Evolutionary conservation across 2,329 filamentous ascomycete species (phyloP).

Genomic region (Fusarium ambrosium): DNA sequence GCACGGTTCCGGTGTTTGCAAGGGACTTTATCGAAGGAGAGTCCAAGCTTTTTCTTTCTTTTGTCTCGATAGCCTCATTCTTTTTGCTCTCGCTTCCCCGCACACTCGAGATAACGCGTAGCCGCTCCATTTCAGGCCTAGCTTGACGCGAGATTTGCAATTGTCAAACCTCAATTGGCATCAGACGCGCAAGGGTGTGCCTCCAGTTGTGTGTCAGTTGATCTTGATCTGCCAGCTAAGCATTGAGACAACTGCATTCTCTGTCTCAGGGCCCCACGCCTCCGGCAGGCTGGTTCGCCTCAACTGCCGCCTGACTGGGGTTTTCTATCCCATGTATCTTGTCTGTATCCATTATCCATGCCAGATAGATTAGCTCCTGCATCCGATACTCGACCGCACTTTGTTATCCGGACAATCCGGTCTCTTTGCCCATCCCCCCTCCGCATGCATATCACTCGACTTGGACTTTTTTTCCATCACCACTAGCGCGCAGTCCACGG

Average conservation of each 20-base stretch:
- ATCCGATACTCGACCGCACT: neutral
- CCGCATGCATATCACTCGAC: neutral
- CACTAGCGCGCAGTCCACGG: conserved; percentile 9
- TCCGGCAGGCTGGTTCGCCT: neutral
- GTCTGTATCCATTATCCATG: neutral
- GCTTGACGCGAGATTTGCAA: conserved; percentile 41
- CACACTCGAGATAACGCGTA: conserved; percentile 33
- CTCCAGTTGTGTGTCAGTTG: neutral
- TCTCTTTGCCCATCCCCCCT: neutral
- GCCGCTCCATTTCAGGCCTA: conserved; percentile 9
- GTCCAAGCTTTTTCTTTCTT: neutral
- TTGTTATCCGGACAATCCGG: conserved; percentile 8
- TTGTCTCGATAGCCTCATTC: conserved; percentile 2
- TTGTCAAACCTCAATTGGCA: conserved; percentile 35
- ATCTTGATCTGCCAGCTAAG: conserved; percentile 1
- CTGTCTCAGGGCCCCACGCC: neutral
- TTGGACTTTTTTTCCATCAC: neutral
- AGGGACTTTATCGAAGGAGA: neutral
- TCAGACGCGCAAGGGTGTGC: conserved; percentile 20
- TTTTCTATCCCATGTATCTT: neutral
- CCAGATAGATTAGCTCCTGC: conserved; percentile 3
- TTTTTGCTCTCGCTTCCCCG: conserved; percentile 22
- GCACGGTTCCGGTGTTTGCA: neutral
- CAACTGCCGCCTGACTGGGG: neutral
- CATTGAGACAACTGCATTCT: neutral